phyloP scores from a whole-genome alignment of 768 basidiomycete species.

The Boletellus emodensis region DNA sequence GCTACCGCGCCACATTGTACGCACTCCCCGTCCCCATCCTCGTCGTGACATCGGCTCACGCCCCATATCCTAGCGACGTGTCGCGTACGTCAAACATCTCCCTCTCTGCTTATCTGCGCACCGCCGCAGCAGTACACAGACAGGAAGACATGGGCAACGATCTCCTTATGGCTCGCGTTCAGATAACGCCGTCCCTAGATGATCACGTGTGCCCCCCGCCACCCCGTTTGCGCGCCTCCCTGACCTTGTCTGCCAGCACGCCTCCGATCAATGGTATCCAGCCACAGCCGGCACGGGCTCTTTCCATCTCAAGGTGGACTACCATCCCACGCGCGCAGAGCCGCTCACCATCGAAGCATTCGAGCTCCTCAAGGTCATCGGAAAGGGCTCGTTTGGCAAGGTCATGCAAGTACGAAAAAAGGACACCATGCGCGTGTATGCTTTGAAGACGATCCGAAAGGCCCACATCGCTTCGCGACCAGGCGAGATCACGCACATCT shows the following conservation, averaged over 20 bases:
- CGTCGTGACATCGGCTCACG: conserved; percentile 5
- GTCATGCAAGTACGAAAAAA: conserved; percentile 99
- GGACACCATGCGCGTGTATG: conserved; percentile 96
- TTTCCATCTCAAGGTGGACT: conserved; percentile 95
- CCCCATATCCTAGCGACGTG: conserved; percentile 67
- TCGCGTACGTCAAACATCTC: conserved; percentile 90
- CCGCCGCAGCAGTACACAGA: conserved; percentile 63
- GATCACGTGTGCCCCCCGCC: conserved; percentile 51
- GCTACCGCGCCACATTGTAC: conserved; percentile 93
- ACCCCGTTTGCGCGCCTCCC: neutral
- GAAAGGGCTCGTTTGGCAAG: conserved; percentile 97
- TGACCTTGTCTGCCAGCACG: conserved; percentile 44
- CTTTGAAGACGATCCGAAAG: conserved; percentile 96
- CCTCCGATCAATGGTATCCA: conserved; percentile 87
- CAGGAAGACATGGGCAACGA: conserved; percentile 98
- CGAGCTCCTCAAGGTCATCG: conserved; percentile 95
- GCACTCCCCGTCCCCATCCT: conserved; percentile 29
- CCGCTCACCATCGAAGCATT: conserved; percentile 94
- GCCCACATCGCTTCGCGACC: conserved; percentile 95
- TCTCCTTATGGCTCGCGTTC: conserved; percentile 87
- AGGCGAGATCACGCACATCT: conserved; percentile 96
- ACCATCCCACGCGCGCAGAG: conserved; percentile 81
- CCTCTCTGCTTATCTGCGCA: conserved; percentile 88
- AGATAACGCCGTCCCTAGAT: conserved; percentile 81
- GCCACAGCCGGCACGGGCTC: conserved; percentile 83